Evolutionary conservation across 805 yeast species (phyloP), one percentile per base, ranked within the genome.

Genomic region (Maudiozyma bulderi): DNA sequence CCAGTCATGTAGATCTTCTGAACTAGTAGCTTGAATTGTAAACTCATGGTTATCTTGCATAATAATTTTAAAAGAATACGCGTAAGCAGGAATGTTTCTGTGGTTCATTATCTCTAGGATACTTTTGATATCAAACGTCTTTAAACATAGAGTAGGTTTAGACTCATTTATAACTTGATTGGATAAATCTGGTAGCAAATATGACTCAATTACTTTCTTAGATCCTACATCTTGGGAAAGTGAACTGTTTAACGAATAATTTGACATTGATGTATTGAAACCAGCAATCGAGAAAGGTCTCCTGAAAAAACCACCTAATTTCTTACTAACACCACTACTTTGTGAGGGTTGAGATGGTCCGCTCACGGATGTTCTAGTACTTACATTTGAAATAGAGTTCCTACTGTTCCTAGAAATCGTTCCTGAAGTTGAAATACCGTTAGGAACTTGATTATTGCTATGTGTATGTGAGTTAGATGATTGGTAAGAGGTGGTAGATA

Each of bases 1-100:
- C 98, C 97, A 90, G 41, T 81, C 87, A 47, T 77, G 78, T 49
- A 84, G 77, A 32, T 86, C 95, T 1, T 59, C 52, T 6, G 80
- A 82, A 52, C 65, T 70, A 0, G 75, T 60, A 0, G 91, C 82
- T 64, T 91, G 96, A 57, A 90, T 74, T 39, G 79, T 71, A 59
- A 68, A 75, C 49, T 82, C 86, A 11, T 75, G 76, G 11, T 75
- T 76, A 49, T 72, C 72, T 33, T 68, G 70, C 57, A 70, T 64
- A 10, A 73, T 65, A 28, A 76, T 54, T 50, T 72, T 73, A 60
- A 76, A 74, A 37, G 65, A 50, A 48, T 52, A 54, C 11, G 40
- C 48, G 37, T 53, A 57, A 1, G 58, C 56, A 1, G 59, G 53
- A 39, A 51, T 55, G 31, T 56, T 57, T 34, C 51, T 57, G 44